A percentile compares a stretch with the other conserved stretches of the same genome.
Conservation (phyloP, 441 rosid species). For the Eruca vesicaria region DNA sequence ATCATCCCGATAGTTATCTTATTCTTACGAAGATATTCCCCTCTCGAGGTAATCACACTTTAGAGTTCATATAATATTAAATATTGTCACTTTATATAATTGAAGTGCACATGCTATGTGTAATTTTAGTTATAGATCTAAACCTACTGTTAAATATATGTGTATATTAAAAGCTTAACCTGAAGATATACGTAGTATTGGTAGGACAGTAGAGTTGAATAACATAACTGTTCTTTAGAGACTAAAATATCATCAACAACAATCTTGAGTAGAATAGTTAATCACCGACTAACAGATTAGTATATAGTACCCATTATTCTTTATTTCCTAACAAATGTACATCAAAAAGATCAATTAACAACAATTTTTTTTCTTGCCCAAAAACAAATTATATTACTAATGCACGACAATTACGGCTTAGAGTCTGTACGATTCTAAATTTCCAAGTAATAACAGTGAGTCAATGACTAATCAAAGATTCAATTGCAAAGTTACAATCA, state of each 20-base stretch:
- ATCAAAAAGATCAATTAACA: background rate
- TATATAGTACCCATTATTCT: background rate
- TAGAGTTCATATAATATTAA: background rate
- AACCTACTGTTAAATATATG: background rate
- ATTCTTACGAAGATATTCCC: constrained; percentile 19
- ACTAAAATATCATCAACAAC: background rate
- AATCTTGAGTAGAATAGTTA: background rate
- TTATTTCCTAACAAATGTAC: background rate
- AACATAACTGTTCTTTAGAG: background rate
- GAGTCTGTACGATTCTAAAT: background rate
- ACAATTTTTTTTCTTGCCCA: no score
- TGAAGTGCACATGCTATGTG: background rate
- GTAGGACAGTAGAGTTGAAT: background rate
- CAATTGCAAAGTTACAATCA: background rate
- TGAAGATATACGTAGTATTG: background rate
- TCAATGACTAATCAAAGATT: background rate
- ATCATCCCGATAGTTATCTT: constrained; percentile 26
- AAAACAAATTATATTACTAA: no score
- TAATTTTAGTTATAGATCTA: background rate
- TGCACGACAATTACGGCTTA: background rate
- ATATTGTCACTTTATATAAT: background rate
- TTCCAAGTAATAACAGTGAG: background rate
- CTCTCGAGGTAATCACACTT: constrained; percentile 25
- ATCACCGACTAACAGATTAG: background rate
- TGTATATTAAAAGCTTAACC: background rate